phyloP scores from a whole-genome alignment of 441 rosid species.

The Breynia disticha region DNA sequence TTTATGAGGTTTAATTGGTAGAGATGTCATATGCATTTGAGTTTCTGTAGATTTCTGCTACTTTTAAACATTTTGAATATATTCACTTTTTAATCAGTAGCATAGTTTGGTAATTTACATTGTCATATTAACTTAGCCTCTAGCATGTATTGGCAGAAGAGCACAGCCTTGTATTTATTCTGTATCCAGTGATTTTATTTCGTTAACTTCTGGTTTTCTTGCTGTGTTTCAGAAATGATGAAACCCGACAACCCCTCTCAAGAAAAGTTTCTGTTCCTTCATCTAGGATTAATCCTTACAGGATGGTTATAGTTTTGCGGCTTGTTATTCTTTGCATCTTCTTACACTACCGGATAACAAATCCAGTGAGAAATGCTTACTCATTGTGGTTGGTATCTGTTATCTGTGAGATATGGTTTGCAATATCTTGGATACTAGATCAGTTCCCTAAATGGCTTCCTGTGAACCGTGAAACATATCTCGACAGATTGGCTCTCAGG shows the following conservation, averaged over 20 bases:
- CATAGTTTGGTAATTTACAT: too few species aligned
- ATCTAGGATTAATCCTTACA: conserved; percentile 35
- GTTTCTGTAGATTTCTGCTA: too few species aligned
- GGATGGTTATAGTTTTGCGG: conserved; percentile 36
- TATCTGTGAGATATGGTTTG: conserved; percentile 39
- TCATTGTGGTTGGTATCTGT: conserved; percentile 33
- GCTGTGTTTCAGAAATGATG: conserved; percentile 26
- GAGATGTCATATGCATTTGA: too few species aligned
- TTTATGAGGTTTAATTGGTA: too few species aligned
- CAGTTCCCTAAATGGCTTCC: conserved; percentile 43
- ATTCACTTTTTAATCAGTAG: too few species aligned
- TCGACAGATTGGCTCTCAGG: conserved; percentile 33
- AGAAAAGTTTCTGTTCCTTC: conserved; percentile 33
- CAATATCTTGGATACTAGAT: conserved; percentile 35
- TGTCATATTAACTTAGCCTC: too few species aligned
- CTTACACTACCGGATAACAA: conserved; percentile 32
- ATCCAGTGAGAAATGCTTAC: conserved; percentile 29
- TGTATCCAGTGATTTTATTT: not conserved
- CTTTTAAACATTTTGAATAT: too few species aligned
- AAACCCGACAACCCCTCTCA: conserved; percentile 35
- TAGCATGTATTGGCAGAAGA: not conserved
- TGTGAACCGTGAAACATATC: conserved; percentile 37
- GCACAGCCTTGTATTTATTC: not conserved
- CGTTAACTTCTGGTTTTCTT: not conserved
- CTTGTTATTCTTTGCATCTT: conserved; percentile 28